A percentile compares a stretch with the other conserved stretches of the same genome.
Conservation (phyloP, 2,329 filamentous ascomycete species). For the Amphichorda felina region DNA sequence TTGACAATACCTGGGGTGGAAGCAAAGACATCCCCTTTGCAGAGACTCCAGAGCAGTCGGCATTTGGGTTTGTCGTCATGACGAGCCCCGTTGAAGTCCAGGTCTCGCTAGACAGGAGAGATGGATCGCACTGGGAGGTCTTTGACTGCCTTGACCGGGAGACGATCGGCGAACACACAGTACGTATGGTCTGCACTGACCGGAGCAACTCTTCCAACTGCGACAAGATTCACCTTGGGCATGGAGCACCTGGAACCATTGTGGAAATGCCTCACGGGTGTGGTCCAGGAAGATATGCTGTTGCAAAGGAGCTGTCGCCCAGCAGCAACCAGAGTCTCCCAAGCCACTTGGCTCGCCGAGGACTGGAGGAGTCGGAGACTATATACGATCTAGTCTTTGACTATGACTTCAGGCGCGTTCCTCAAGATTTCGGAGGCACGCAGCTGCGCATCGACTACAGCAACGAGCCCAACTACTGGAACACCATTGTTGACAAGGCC, state of each 20-base stretch:
- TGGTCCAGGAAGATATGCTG: conserved; percentile 25
- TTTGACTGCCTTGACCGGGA: conserved; percentile 19
- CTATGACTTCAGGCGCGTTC: conserved; percentile 23
- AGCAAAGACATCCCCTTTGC: neutral
- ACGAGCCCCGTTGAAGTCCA: conserved; percentile 18
- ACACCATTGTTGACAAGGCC: conserved; percentile 13
- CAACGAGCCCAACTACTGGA: conserved; percentile 24
- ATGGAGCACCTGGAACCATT: conserved; percentile 23
- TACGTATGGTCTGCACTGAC: conserved; percentile 25
- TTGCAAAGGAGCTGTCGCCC: conserved; percentile 16
- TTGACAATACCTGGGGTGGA: conserved; percentile 9
- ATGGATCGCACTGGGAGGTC: conserved; percentile 31
- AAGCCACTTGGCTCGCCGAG: neutral
- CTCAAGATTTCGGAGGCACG: conserved; percentile 15
- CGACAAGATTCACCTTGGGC: conserved; percentile 20
- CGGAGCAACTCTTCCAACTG: conserved; percentile 20
- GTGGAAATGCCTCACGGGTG: conserved; percentile 27
- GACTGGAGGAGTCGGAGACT: neutral
- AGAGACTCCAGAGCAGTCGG: conserved; percentile 14
- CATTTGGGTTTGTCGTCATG: conserved; percentile 20
- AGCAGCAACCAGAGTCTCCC: neutral
- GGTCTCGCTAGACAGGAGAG: conserved; percentile 22
- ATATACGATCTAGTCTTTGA: conserved; percentile 26
- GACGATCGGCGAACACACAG: conserved; percentile 17
- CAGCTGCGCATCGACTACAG: conserved; percentile 26